These are phyloP conservation scores for Paratinospora sagittata DNA, from an alignment of 164 flowering plant genomes.

Conservation along the genomic window DNA sequence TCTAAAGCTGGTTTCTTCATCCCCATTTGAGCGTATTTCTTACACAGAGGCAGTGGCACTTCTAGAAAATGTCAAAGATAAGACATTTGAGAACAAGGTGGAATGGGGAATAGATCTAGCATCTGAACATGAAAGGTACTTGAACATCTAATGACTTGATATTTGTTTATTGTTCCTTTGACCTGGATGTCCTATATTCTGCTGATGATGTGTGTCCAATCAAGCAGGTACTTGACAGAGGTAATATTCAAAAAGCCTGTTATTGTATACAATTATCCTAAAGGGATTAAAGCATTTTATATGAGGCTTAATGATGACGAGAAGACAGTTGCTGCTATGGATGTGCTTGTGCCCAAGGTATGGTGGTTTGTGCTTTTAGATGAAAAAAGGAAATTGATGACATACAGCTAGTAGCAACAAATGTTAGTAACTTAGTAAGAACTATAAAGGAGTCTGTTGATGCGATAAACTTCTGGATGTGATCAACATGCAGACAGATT, in stretches of 20 bases:
- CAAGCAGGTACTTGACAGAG: slow-evolving; percentile 81
- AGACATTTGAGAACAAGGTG: slow-evolving; percentile 60
- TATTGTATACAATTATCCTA: slow-evolving; percentile 90
- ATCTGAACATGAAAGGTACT: slow-evolving; percentile 94
- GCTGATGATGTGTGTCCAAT: slow-evolving; percentile 10
- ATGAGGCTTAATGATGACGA: slow-evolving; percentile 90
- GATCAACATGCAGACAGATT: background rate
- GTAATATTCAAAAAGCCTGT: slow-evolving; percentile 75
- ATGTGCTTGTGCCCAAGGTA: slow-evolving; percentile 96
- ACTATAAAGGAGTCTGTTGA: background rate
- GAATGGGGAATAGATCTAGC: slow-evolving; percentile 92
- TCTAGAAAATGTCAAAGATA: slow-evolving; percentile 54
- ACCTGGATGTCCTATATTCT: slow-evolving; percentile 4
- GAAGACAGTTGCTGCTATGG: slow-evolving; percentile 97
- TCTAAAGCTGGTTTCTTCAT: slow-evolving; percentile 64
- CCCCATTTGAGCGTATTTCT: slow-evolving; percentile 65
- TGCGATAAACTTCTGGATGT: background rate
- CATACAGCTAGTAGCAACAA: background rate
- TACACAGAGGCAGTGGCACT: slow-evolving; percentile 75
- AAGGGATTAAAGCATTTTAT: slow-evolving; percentile 88
- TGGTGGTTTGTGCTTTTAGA: background rate
- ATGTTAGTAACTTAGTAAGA: too few species aligned
- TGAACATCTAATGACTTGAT: background rate
- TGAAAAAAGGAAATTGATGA: background rate
- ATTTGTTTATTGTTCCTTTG: background rate